Conservation (phyloP, 2,329 filamentous ascomycete species). For the Pleomassaria siparia region DNA sequence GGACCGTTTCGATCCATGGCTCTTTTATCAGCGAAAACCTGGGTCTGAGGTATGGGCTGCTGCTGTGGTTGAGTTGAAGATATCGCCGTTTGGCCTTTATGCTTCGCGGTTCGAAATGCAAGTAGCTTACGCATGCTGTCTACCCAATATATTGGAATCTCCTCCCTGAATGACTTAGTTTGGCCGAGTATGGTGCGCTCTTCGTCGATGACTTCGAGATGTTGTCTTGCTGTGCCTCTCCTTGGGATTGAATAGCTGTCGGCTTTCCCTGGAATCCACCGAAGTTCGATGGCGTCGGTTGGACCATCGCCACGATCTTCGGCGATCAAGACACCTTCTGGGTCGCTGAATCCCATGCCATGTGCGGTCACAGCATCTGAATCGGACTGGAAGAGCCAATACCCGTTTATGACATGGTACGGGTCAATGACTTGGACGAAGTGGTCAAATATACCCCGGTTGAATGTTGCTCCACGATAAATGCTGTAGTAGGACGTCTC, state of each 20-base stretch:
- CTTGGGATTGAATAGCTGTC: slow-evolving; percentile 3
- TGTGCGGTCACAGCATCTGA: slow-evolving; percentile 8
- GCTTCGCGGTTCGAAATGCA: neutral
- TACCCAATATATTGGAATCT: slow-evolving; percentile 5
- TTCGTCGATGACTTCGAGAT: slow-evolving; percentile 9
- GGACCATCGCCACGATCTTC: neutral
- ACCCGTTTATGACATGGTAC: slow-evolving; percentile 8
- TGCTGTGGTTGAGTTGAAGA: neutral
- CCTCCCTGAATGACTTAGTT: neutral
- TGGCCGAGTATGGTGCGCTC: slow-evolving; percentile 9
- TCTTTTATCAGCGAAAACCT: too few species aligned
- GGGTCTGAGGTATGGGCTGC: neutral
- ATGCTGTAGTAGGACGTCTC: neutral
- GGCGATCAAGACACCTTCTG: slow-evolving; percentile 10
- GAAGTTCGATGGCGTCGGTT: slow-evolving; percentile 8
- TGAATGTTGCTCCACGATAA: neutral
- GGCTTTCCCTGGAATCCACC: slow-evolving; percentile 10
- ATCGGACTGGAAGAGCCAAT: slow-evolving; percentile 11
- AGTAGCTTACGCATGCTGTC: slow-evolving; percentile 4
- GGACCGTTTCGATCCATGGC: too few species aligned
- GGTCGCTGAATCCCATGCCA: slow-evolving; percentile 2
- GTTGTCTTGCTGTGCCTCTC: slow-evolving; percentile 9
- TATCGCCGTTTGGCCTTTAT: neutral
- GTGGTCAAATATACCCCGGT: slow-evolving; percentile 2
- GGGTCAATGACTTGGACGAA: neutral